Evolutionary conservation across 192 early-diverging fungal species (phyloP), one percentile per base, ranked within the genome.

Genomic region (Linnemannia zychae): DNA sequence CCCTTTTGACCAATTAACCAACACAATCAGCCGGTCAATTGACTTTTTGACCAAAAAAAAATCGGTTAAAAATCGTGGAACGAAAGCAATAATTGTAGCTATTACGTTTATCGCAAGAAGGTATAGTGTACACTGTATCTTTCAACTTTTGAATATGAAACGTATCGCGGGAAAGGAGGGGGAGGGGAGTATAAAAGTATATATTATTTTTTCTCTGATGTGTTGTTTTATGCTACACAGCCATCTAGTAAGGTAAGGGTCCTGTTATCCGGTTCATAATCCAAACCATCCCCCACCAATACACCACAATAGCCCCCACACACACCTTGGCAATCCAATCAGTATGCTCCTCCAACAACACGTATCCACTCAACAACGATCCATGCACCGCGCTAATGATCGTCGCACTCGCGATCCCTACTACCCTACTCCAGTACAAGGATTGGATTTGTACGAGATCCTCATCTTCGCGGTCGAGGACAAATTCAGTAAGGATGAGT

Each of bases 251-350:
- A 0, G 83, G 77, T 7, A 85, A 28, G 0, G 83, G 83, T 0
- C 69, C 74, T 1, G 67, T 70, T 7, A 85, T 47, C 46, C 70
- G 52, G 33, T 73, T 76, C 71, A 79, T 79, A 38, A 76, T 38
- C 74, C 68, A 79, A 18, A 36, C 33, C 74, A 85, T 85, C 3
- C 31, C 47, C 4, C 47, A 24, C 83, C 83, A 85, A 34, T 85
- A 85, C 4, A 75, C 17, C 15, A 68, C 71, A 18, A 76, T 79
- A 37, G 78, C 33, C 0, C 60, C 78, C 1, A 85, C 83, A 2
- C 69, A 40, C 2, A 74, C 83, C 40, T 85, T 79, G 72, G 83
- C 83, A 6, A 85, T 85, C 83, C 83, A 85, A 49, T 85, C 83
- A 13, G 83, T 76, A 36, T 67, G 73, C 22, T 78, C 77, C 33